Base-by-base conservation (phyloP, 345 rosid species). In the Brassica incana region DNA sequence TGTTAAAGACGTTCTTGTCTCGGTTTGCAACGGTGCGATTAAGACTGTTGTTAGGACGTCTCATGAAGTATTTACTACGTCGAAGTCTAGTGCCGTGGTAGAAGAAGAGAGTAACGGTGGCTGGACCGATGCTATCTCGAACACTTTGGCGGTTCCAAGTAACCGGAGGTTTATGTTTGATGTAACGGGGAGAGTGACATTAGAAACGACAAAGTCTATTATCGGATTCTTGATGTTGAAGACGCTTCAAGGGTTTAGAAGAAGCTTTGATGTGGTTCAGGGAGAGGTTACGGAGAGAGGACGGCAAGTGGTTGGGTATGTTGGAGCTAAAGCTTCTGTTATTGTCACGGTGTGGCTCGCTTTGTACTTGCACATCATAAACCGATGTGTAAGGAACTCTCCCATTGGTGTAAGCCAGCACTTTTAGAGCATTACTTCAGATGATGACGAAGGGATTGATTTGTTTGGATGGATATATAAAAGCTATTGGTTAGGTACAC, bases 151-250 rank as follows among this genome's bases (percentile, higher is more conserved):
- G 1, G 88, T 86, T 73, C 99, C 99, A 0, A 83, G 88, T 69
- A 96, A 96, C 76, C 82, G 88, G 73, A 87, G 63, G 84, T 89
- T 93, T 85, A 87, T 90, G 88, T 87, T 93, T 36, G 97, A 96
- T 79, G 90, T 93, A 79, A 93, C 98, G 2, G 97, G 99, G 72
- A 88, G 95, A 85, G 98, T 92, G 68, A 92, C 99, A 2, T 76
- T 92, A 38, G 93, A 87, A 69, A 89, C 94, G 0, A 40, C 89
- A 25, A 91, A 91, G 71, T 92, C 97, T 25, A 54, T 92, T 25
- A 73, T 92, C 25, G 92, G 75, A 65, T 85, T 85, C 67, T 36
- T 96, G 63, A 75, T 88, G 79, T 77, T 93, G 93, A 93, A 86
- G 87, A 81, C 87, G 35, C 83, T 86, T 0, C 91, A 92, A 52